These are phyloP conservation scores for Leccinum barrowsii DNA, from an alignment of 768 basidiomycete genomes.

Conservation along the genomic window DNA sequence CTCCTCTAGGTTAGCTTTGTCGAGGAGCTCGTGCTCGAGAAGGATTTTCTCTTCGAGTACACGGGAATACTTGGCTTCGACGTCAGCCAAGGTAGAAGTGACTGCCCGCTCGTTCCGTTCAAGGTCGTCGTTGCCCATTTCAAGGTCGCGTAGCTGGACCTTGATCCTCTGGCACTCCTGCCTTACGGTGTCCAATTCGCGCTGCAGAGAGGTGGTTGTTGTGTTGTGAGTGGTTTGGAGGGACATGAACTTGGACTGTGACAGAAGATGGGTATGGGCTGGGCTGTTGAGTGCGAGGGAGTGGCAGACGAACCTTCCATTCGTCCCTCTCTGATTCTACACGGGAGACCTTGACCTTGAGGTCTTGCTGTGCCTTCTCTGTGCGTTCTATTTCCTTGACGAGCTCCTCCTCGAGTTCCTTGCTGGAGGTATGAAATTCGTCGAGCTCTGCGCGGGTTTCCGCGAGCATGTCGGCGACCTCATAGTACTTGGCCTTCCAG, in stretches of 20 bases:
- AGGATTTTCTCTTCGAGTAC: conserved; percentile 96
- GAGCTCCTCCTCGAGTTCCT: conserved; percentile 90
- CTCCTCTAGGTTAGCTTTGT: conserved; percentile 88
- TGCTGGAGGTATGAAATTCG: conserved; percentile 83
- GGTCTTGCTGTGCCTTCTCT: conserved; percentile 79
- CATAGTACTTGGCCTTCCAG: conserved; percentile 78
- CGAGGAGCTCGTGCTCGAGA: conserved; percentile 90
- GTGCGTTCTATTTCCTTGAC: conserved; percentile 87
- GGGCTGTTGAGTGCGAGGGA: not conserved
- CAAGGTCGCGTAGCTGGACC: conserved; percentile 79
- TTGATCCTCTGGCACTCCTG: conserved; percentile 70
- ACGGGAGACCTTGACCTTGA: conserved; percentile 65
- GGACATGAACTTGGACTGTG: conserved; percentile 77
- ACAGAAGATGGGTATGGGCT: not conserved
- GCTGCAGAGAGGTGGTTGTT: conserved; percentile 85
- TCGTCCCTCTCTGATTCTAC: conserved; percentile 79
- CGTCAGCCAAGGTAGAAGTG: conserved; percentile 74
- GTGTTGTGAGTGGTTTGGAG: conserved; percentile 90
- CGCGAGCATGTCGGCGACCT: conserved; percentile 78
- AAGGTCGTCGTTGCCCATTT: conserved; percentile 97
- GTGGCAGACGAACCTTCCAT: conserved; percentile 72
- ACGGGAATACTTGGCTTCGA: conserved; percentile 85
- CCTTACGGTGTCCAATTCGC: conserved; percentile 80
- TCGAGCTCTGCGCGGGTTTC: conserved; percentile 84
- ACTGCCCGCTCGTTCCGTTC: conserved; percentile 92